Conservation (phyloP, 164 flowering plant species). For the Vitis rotundifolia region DNA sequence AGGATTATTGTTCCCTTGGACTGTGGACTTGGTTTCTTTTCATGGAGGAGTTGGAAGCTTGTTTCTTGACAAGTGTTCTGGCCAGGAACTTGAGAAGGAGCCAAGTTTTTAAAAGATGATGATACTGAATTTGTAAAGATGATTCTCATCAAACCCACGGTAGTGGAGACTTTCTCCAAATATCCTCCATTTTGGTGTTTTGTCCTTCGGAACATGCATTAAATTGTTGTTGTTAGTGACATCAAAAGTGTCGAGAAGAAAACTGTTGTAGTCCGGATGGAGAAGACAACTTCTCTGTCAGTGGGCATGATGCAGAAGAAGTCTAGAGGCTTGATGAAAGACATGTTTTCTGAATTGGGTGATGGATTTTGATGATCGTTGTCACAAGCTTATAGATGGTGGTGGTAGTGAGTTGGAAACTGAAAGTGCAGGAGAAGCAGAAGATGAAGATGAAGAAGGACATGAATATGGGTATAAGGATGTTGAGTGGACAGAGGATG, state of each 20-base stretch:
- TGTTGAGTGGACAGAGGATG: constrained; percentile 49
- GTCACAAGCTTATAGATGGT: constrained; percentile 6
- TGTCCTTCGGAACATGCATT: too few species aligned
- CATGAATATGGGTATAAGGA: constrained; percentile 19
- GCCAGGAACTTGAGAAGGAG: too few species aligned
- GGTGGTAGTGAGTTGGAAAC: constrained; percentile 13
- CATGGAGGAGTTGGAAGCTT: too few species aligned
- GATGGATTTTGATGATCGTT: constrained; percentile 2
- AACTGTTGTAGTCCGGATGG: constrained; percentile 3
- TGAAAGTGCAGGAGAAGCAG: constrained; percentile 24
- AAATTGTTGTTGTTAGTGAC: too few species aligned
- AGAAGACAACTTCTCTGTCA: constrained; percentile 3
- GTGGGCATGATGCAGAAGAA: background rate
- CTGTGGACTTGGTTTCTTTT: too few species aligned
- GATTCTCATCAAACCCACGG: too few species aligned
- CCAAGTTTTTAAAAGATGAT: too few species aligned
- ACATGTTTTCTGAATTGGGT: background rate
- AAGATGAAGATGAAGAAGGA: constrained; percentile 23
- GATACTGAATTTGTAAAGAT: too few species aligned
- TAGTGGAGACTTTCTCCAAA: too few species aligned
- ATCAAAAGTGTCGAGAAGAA: constrained; percentile 1
- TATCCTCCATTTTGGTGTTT: too few species aligned
- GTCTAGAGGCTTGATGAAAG: background rate
- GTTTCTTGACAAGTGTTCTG: too few species aligned
- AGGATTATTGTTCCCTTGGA: too few species aligned